Conservation (phyloP, 2,329 filamentous ascomycete genomes). For the Pseudohalonectria lignicola region DNA sequence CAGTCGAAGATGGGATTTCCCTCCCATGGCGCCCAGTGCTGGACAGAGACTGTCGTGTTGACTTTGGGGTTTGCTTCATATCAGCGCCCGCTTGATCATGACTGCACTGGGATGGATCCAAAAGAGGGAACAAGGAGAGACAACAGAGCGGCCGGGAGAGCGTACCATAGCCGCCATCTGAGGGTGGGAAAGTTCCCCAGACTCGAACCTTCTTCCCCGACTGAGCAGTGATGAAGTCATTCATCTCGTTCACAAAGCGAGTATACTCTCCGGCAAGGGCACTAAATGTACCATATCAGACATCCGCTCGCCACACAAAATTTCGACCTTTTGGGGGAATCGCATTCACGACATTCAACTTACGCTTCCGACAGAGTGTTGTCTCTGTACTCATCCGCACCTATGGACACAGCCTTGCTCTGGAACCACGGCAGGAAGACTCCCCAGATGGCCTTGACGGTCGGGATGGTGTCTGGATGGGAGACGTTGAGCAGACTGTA, state of each 20-base stretch:
- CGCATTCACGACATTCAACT: neutral
- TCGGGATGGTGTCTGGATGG: conserved; percentile 40
- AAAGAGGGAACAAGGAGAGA: no score
- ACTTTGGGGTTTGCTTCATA: no score
- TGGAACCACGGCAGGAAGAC: conserved; percentile 45
- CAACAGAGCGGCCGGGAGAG: no score
- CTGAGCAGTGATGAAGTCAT: conserved; percentile 26
- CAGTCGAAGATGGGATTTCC: conserved; percentile 34
- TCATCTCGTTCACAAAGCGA: conserved; percentile 39
- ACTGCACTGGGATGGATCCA: no score
- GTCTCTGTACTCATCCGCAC: conserved; percentile 40
- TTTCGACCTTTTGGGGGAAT: neutral
- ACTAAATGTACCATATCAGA: no score
- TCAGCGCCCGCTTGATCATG: no score
- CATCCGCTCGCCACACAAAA: no score
- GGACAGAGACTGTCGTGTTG: conserved; percentile 32
- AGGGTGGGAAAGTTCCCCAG: conserved; percentile 44
- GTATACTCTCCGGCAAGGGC: conserved; percentile 36
- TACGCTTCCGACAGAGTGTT: conserved; percentile 1
- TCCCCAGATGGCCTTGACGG: conserved; percentile 39
- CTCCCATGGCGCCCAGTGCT: conserved; percentile 45
- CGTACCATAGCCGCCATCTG: conserved; percentile 9
- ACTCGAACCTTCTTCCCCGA: conserved; percentile 36
- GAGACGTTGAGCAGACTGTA: conserved; percentile 43
- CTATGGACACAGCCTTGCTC: conserved; percentile 41